Evolutionary conservation across 2,329 filamentous ascomycete genomes (phyloP), one percentile per base, ranked within the genome.

Genomic region (Blastomyces emzantsi): DNA sequence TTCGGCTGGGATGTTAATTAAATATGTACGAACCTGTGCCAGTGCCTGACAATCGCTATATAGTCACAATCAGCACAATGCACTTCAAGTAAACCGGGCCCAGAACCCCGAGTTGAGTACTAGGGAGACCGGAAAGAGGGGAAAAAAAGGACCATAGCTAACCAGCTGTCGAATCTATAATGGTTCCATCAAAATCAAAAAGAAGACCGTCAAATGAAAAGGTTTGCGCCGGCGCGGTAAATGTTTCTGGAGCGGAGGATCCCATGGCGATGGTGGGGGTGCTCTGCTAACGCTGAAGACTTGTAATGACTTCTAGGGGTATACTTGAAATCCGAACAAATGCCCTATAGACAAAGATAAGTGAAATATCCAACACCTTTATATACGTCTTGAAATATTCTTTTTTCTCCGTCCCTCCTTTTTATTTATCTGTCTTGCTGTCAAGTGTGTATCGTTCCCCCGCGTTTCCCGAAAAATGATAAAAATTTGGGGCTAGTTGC

Each of bases 31-130:
- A 73, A 84, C 82, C 78, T 78, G 67, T 83, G 79, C 85, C 85
- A 88, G 73, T 86, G 81, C 72, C 87, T 86, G 66, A 85, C 77
- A 57, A 88, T 85, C n/a, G 85, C 84, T 78, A 66, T 74, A 39
- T 39, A 75, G 47, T 77, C 19, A 22, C 17, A 41, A 25, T 57
- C 41, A 47, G 43, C 6, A 41, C 11, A 47, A 4, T 4, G 4
- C 45, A 39, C 22, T 45, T 60, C 28, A 8, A 60, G 57, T 33
- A 49, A 30, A 39, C n/a, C 17, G 33, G 11, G 33, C 33, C 3
- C 19, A 9, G n/a, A 17, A 56, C 6, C 33, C 54, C 5, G n/a
- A 22, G 19, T 56, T 43, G 19, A 22, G 28, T 52, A 56, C 22
- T 13, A 3, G 6, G 17, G 15, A 33, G 28, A 19, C 58, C 58